Base-by-base conservation (phyloP, 2,329 filamentous ascomycete genomes). In the Hypoxylon sp. region DNA sequence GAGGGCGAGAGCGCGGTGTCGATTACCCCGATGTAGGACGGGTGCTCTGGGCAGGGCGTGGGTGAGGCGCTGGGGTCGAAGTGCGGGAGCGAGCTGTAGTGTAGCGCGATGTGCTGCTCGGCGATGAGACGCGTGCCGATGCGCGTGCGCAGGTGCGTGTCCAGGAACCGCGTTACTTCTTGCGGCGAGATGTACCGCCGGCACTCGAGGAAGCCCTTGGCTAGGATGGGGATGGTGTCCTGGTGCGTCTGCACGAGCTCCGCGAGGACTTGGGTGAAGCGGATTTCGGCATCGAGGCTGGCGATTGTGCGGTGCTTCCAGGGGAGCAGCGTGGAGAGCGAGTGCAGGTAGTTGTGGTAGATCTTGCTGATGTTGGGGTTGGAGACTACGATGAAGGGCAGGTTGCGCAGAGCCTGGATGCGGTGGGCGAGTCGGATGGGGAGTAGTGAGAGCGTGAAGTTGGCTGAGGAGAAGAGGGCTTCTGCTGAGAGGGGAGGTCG, bases 341-440 rank as follows among this genome's bases (percentile, higher is more conserved):
- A 97, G 80, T 98, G 94, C 48, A 97, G 85, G 80, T 99, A 99
- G 81, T 98, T 98, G 80, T 93, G 90, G 84, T 98, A 97, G 71
- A 99, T 99, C 75, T 91, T 91, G 25, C 91, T 92, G 73, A 99
- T 94, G 78, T 98, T 93, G 0, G 94, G 93, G 78, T 99, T 98
- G n/a, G 95, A 94, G 25, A 99, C 96, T 60, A 99, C 95, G 71
- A 99, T 98, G 80, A 95, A 99, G 0, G 96, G 96, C 7, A 99
- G 88, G 78, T 97, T 97, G 70, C 94, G 91, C 17, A 99, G 85
- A 46, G 94, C 93, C 79, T 97, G 93, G 71, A 99, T 97, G 62
- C 96, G 93, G 78, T 97, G 93, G 25, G 96, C 96, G 25, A 99
- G 90, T 38, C 96, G 93, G 53, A 96, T 92, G 13, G 96, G 96